Conservation (phyloP, 108 stramenopile genomes). For the Seminavis robusta region DNA sequence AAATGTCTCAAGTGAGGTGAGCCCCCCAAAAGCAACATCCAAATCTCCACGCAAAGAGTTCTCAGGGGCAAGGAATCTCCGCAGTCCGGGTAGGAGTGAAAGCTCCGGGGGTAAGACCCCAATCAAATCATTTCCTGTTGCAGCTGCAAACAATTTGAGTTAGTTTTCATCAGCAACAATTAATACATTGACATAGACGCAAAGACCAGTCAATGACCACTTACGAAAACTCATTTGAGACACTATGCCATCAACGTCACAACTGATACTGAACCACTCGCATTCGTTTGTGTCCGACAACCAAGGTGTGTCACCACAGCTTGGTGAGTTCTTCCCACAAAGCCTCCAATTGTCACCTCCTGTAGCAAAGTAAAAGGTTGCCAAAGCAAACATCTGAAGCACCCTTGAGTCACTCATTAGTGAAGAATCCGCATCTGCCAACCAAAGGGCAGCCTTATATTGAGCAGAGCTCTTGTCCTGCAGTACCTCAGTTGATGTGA, state of each 20-base stretch:
- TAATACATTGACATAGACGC: neutral
- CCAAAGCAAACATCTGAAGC: slow-evolving; percentile 25
- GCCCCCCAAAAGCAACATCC: neutral
- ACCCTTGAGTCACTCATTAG: too few species aligned
- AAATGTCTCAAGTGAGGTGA: neutral
- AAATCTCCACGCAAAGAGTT: neutral
- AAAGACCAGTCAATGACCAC: too few species aligned
- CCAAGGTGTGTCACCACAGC: too few species aligned
- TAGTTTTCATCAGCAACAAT: neutral
- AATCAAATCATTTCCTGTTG: slow-evolving; percentile 22
- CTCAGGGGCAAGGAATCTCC: neutral
- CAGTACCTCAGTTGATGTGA: too few species aligned
- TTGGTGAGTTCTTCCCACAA: neutral
- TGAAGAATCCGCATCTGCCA: slow-evolving; percentile 22
- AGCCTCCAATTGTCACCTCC: neutral
- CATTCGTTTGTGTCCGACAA: slow-evolving; percentile 1
- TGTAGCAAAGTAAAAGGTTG: slow-evolving; percentile 28
- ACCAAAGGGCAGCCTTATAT: slow-evolving; percentile 30
- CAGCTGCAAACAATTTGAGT: slow-evolving; percentile 19
- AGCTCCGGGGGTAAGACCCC: slow-evolving; percentile 18
- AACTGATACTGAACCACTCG: neutral
- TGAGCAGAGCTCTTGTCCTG: slow-evolving; percentile 16
- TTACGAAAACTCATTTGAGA: slow-evolving; percentile 23
- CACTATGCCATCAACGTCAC: slow-evolving; percentile 8
- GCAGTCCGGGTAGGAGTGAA: neutral